phyloP scores from a whole-genome alignment of 202 grass and related monocot genomes.

The Bolboschoenoplectus hybrid region DNA sequence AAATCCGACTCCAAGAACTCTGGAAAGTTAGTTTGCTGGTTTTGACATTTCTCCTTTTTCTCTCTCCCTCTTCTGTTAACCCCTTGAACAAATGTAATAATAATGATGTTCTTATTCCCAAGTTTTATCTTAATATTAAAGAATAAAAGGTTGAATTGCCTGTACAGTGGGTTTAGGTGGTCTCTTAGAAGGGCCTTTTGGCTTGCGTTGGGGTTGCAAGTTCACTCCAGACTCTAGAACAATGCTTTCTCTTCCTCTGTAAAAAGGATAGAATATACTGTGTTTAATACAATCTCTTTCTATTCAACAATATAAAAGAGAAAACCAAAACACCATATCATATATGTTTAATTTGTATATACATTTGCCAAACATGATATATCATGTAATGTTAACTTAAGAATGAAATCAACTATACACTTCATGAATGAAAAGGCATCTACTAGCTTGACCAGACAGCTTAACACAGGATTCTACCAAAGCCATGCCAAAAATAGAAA shows the following conservation, averaged over 20 bases:
- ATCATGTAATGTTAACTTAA: conserved; percentile 33
- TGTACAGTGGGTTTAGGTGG: conserved; percentile 50
- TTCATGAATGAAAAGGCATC: neutral
- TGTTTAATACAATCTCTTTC: neutral
- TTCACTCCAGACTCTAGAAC: conserved; percentile 54
- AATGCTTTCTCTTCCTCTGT: conserved; percentile 92
- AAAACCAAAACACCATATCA: conserved; percentile 23
- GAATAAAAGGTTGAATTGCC: conserved; percentile 22
- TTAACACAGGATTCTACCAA: conserved; percentile 23
- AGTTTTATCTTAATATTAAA: neutral
- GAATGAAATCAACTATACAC: conserved; percentile 18
- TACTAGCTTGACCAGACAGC: conserved; percentile 14
- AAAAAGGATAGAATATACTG: conserved; percentile 35
- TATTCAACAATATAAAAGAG: neutral
- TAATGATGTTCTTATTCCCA: neutral
- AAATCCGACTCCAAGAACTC: neutral
- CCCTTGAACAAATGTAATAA: neutral
- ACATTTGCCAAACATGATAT: conserved; percentile 17
- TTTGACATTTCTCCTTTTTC: neutral
- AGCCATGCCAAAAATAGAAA: neutral
- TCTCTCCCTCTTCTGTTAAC: neutral
- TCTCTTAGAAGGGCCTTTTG: conserved; percentile 50
- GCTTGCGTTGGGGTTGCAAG: conserved; percentile 61
- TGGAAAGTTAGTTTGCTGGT: neutral
- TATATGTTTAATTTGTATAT: conserved; percentile 20